Percentiles rank a stretch among this genome's conserved stretches.
Evolutionary conservation across 768 basidiomycete species (phyloP).

Genomic region (Tylopilus cervinicoccineus): DNA sequence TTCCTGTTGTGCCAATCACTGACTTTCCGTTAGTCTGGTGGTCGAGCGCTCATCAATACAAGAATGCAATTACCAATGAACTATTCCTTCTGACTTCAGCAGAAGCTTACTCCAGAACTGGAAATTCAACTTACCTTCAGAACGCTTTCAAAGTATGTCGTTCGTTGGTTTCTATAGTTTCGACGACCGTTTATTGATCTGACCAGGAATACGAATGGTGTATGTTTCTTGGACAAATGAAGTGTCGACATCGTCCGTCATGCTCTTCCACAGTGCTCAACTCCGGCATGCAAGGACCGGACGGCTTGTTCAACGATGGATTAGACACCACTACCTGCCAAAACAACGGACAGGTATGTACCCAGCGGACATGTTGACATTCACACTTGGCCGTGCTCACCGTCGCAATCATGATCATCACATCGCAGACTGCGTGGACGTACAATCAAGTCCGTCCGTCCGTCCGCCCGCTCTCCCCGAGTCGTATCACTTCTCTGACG

Average conservation of each 20-base stretch:
- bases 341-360: conserved; percentile 27
- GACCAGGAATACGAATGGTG: conserved; percentile 27
- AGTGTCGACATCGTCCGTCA: background rate
- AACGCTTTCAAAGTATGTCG: conserved; percentile 44
- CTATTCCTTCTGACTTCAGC: conserved; percentile 52
- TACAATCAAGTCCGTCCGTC: conserved; percentile 48
- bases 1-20: background rate
- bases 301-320: conserved; percentile 32
- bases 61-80: conserved; percentile 60
- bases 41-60: conserved; percentile 52
- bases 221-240: conserved; percentile 12
- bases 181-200: background rate
- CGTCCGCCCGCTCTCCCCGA: too few relatives aligned
- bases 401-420: background rate
- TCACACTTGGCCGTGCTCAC: background rate
- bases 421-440: conserved; percentile 49
- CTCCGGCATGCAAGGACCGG: conserved; percentile 27
- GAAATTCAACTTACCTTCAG: conserved; percentile 38
- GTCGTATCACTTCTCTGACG: background rate
- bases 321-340: conserved; percentile 20
- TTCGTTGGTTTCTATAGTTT: background rate
- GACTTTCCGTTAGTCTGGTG: conserved; percentile 44
- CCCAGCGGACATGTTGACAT: background rate
- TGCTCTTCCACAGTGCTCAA: conserved; percentile 16
- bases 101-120: conserved; percentile 37